phyloP scores from a whole-genome alignment of 2,329 filamentous ascomycete species.

The Fusarium lyarnte region DNA sequence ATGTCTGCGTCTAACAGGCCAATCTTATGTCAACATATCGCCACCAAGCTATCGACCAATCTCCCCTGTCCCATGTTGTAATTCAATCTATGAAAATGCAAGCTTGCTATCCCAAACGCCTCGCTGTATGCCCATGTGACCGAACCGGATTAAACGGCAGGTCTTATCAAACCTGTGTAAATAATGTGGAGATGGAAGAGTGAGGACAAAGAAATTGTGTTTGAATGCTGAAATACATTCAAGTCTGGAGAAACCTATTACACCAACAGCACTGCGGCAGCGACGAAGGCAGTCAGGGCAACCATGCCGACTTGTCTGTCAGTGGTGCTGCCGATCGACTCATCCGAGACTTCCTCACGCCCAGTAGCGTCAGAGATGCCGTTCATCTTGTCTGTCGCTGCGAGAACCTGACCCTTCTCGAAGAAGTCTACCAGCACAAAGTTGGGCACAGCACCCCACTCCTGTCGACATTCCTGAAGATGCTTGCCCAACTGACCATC shows the following conservation, averaged over 20 bases:
- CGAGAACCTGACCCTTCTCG: constrained; percentile 75
- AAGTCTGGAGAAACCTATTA: constrained; percentile 15
- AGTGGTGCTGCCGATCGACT: constrained; percentile 28
- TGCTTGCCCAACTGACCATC: constrained; percentile 65
- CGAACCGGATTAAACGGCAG: constrained; percentile 24
- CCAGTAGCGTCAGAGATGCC: constrained; percentile 55
- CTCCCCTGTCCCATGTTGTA: neutral
- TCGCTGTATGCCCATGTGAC: constrained; percentile 36
- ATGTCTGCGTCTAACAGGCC: neutral
- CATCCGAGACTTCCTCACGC: constrained; percentile 40
- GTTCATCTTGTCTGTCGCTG: constrained; percentile 76
- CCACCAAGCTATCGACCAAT: neutral
- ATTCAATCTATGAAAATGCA: constrained; percentile 18
- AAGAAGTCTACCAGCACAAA: constrained; percentile 86
- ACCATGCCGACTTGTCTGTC: constrained; percentile 46
- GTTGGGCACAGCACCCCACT: constrained; percentile 72
- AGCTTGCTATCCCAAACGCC: constrained; percentile 36
- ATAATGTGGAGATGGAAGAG: constrained; percentile 8
- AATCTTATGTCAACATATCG: constrained; percentile 4
- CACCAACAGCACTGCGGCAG: constrained; percentile 52
- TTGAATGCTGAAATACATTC: neutral
- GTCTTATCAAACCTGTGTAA: constrained; percentile 13
- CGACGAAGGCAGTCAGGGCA: constrained; percentile 57
- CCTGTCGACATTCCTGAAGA: constrained; percentile 60
- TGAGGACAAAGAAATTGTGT: constrained; percentile 16